Evolutionary conservation across 1,139 yeast genomes (phyloP).

Genomic region (Arxiozyma slooffiae): DNA sequence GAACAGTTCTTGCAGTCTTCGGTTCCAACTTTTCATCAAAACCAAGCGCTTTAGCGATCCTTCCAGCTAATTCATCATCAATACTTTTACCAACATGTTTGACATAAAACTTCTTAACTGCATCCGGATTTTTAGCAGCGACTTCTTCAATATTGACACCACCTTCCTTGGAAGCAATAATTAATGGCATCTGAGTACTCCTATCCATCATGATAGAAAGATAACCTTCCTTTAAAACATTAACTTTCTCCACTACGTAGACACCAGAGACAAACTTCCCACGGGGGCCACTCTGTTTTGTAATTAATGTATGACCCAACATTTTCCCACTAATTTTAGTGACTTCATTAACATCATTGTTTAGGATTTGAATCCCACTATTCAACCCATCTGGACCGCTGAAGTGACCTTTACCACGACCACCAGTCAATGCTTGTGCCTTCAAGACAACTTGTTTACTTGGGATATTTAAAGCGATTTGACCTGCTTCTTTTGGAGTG

Average conservation of each 20-base stretch:
- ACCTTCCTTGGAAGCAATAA: slow-evolving; percentile 95
- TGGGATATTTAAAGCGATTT: slow-evolving; percentile 59
- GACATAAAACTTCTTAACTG: slow-evolving; percentile 82
- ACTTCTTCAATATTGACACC: slow-evolving; percentile 99
- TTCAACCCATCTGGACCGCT: slow-evolving; percentile 69
- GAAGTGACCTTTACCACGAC: slow-evolving; percentile 98
- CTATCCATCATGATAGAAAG: slow-evolving; percentile 93
- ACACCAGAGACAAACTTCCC: slow-evolving; percentile 97
- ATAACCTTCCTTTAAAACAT: slow-evolving; percentile 90
- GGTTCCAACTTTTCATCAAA: slow-evolving; percentile 70
- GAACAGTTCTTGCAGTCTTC: slow-evolving; percentile 80
- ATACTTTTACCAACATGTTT: slow-evolving; percentile 70
- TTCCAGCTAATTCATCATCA: slow-evolving; percentile 63
- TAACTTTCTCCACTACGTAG: slow-evolving; percentile 89
- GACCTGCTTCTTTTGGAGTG: slow-evolving; percentile 79
- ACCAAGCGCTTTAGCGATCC: slow-evolving; percentile 73
- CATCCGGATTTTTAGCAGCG: slow-evolving; percentile 83
- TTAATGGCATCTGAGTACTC: slow-evolving; percentile 77
- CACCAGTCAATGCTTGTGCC: slow-evolving; percentile 99
- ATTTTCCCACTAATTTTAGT: slow-evolving; percentile 76
- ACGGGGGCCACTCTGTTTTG: slow-evolving; percentile 96
- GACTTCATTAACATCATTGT: slow-evolving; percentile 74
- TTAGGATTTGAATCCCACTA: slow-evolving; percentile 80
- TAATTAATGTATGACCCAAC: slow-evolving; percentile 86
- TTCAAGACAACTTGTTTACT: slow-evolving; percentile 82